Base-by-base conservation (phyloP, 2,329 filamentous ascomycete genomes). In the Fusarium tupiense region DNA sequence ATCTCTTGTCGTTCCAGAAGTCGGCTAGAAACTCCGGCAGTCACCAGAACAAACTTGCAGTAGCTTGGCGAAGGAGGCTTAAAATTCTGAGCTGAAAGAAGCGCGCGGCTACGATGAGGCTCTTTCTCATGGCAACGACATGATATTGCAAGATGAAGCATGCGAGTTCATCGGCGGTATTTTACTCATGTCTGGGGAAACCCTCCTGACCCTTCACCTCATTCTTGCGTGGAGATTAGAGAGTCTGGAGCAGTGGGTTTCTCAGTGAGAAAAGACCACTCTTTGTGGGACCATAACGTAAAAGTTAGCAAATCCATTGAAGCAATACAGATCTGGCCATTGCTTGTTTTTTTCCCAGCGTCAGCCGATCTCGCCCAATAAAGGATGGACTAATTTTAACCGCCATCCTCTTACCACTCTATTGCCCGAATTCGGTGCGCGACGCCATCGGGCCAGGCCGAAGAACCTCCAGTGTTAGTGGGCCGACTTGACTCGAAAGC, bases 251-350 rank as follows among this genome's bases (percentile, higher is more conserved):
- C n/a, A 35, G 43, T 57, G 44, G 52, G 13, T 22, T 52, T 20
- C 3, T 33, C 22, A 8, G 17, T 8, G 7, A 31, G 17, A 50
- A 31, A n/a, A 54, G 17, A 3, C 29, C 56, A 40, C 33, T 65
- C 10, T 37, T 35, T 61, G 69, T 73, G 72, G 72, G 62, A 67
- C 72, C 50, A 70, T 75, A 67, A 75, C 72, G 72, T 75, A 75
- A 75, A 58, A 40, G 68, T 75, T 75, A 64, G 61, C 53, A 53
- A 71, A 75, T 75, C 47, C 20, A 24, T 33, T 64, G 68, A 72
- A 60, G 63, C 47, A 53, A 22, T 53, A 43, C 37, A 43, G 46
- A 64, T 61, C 65, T 69, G 60, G 33, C 54, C 54, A 69, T 52
- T 61, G 47, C 59, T 69, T 54, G 31, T n/a, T 49, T 56, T 56